phyloP scores from a whole-genome alignment of 495 filamentous ascomycete species.

The Penicillium soppii region DNA sequence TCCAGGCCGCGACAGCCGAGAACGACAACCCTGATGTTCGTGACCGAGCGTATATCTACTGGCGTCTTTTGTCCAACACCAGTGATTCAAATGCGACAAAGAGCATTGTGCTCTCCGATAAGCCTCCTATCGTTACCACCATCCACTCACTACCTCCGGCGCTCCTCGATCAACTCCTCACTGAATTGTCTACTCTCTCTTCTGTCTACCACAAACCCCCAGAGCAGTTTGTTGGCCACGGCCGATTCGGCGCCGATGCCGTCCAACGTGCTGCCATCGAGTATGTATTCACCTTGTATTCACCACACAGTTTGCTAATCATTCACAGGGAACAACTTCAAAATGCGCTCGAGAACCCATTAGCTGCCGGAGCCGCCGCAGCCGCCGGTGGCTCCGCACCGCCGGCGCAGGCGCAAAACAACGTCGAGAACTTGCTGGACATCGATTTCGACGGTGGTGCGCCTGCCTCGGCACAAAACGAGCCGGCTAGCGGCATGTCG shows the following conservation, averaged over 20 bases:
- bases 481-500: constrained; percentile 57
- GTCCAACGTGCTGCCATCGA: constrained; percentile 96
- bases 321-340: constrained; percentile 71
- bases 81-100: constrained; percentile 84
- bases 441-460: constrained; percentile 97
- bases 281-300: constrained; percentile 32
- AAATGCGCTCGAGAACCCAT: constrained; percentile 89
- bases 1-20: constrained; percentile 88
- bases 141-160: constrained; percentile 81
- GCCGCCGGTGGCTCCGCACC: constrained; percentile 56
- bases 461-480: constrained; percentile 80
- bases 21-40: constrained; percentile 97
- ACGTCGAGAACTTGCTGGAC: constrained; percentile 92
- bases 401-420: constrained; percentile 59
- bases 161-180: constrained; percentile 82
- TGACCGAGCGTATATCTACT: constrained; percentile 97
- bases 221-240: constrained; percentile 93
- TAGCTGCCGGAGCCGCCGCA: constrained; percentile 78
- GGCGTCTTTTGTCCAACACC: constrained; percentile 82
- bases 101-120: constrained; percentile 89
- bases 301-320: constrained; percentile 8
- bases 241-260: constrained; percentile 88
- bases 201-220: constrained; percentile 99
- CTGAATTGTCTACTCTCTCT: constrained; percentile 90
- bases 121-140: constrained; percentile 90